Conservation (phyloP, 257 asterid genomes). For the Asclepias syriaca region DNA sequence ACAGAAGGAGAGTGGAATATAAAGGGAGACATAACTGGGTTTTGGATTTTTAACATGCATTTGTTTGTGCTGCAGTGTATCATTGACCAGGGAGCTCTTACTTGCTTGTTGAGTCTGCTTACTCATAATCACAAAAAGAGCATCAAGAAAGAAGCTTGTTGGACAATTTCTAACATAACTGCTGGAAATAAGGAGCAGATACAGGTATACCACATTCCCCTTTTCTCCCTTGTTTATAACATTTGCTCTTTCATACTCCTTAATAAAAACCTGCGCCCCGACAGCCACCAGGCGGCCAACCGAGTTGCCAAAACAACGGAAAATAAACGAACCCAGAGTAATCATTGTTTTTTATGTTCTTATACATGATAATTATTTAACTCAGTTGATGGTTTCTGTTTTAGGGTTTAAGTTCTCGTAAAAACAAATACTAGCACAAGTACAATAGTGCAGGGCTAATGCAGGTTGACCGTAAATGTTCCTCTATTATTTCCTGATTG, state of each 20-base stretch:
- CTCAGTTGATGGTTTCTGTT: background rate
- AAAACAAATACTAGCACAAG: background rate
- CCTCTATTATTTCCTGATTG: background rate
- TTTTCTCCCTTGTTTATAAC: background rate
- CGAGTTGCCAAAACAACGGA: no score
- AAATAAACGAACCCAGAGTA: no score
- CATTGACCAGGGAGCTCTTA: constrained; percentile 72
- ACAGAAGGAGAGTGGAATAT: no score
- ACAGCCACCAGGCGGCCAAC: no score
- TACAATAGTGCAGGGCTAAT: background rate
- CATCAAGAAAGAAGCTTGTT: constrained; percentile 93
- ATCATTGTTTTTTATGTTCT: background rate
- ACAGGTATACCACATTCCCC: constrained; percentile 39
- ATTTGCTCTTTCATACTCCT: background rate
- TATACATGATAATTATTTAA: background rate
- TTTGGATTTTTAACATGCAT: background rate
- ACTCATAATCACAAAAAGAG: constrained; percentile 90
- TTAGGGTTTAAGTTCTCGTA: background rate
- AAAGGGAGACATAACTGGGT: background rate
- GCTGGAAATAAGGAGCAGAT: constrained; percentile 89
- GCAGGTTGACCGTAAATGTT: background rate
- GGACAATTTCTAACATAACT: constrained; percentile 90
- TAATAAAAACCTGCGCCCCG: no score
- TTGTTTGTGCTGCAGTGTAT: constrained; percentile 43
- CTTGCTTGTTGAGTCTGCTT: constrained; percentile 63